Evolutionary conservation across 176 grass and related monocot species (phyloP).

Genomic region (Pontederia paniculata): DNA sequence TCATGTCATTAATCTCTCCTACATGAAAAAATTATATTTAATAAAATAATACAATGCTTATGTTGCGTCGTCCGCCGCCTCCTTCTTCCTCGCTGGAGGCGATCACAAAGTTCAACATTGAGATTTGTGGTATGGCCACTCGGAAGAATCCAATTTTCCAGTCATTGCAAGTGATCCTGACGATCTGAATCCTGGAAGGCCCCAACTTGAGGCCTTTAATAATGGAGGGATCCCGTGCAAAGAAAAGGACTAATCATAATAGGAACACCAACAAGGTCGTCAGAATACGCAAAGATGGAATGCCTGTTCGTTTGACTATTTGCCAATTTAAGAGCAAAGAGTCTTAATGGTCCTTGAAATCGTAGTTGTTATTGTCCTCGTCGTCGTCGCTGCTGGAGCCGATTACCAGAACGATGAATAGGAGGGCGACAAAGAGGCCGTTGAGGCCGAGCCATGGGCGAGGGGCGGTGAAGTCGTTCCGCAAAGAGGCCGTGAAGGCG

Average conservation of each 20-base stretch:
- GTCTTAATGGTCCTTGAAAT: too few species aligned
- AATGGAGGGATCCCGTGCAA: constrained; percentile 62
- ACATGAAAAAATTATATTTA: too few species aligned
- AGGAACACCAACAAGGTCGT: constrained; percentile 64
- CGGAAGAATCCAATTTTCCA: constrained; percentile 69
- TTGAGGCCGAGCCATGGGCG: constrained; percentile 62
- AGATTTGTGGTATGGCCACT: constrained; percentile 72
- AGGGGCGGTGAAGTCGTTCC: constrained; percentile 28
- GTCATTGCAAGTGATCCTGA: constrained; percentile 49
- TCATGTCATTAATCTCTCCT: too few species aligned
- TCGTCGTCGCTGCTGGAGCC: constrained; percentile 52
- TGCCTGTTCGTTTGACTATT: neutral
- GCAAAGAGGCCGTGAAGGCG: too few species aligned
- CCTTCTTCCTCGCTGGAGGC: constrained; percentile 87
- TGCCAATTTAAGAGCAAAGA: neutral
- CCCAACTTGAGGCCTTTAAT: constrained; percentile 43
- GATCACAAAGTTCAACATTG: constrained; percentile 77
- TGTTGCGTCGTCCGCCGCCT: too few species aligned
- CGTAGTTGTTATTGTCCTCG: neutral
- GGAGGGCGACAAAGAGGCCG: constrained; percentile 56
- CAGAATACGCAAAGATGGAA: constrained; percentile 31
- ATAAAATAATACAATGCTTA: too few species aligned
- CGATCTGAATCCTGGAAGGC: constrained; percentile 41
- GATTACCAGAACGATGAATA: constrained; percentile 58
- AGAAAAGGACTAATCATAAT: constrained; percentile 53